Conservation (phyloP, 2,329 filamentous ascomycete genomes). For the Alternaria sp. region DNA sequence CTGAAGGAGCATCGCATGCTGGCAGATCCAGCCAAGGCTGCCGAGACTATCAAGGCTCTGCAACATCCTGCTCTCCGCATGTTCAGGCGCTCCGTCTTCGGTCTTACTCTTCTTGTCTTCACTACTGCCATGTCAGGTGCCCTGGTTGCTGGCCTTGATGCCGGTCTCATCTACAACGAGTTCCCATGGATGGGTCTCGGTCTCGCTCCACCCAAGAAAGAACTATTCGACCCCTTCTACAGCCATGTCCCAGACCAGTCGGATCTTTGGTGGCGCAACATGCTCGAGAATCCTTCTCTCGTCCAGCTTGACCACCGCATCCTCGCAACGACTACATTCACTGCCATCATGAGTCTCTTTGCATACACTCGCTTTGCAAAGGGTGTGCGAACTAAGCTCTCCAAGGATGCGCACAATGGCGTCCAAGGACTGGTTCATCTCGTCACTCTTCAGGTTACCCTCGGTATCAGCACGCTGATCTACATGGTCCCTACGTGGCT, state of each 20-base stretch:
- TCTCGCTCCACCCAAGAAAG: conserved; percentile 78
- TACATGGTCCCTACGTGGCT: conserved; percentile 92
- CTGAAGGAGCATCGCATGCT: conserved; percentile 79
- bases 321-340: conserved; percentile 88
- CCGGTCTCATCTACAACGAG: conserved; percentile 97
- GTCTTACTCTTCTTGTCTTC: conserved; percentile 79
- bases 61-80: conserved; percentile 69
- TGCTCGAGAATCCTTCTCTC: conserved; percentile 94
- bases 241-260: conserved; percentile 77
- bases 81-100: conserved; percentile 77
- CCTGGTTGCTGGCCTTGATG: conserved; percentile 92
- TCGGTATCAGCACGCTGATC: conserved; percentile 90
- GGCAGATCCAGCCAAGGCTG: conserved; percentile 69
- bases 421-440: conserved; percentile 83
- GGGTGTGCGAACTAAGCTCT: conserved; percentile 66
- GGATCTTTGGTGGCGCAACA: conserved; percentile 96
- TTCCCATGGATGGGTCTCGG: conserved; percentile 94
- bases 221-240: conserved; percentile 89
- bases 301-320: conserved; percentile 97
- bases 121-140: conserved; percentile 91
- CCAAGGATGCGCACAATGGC: conserved; percentile 71
- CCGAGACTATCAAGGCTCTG: conserved; percentile 68
- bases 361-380: conserved; percentile 77
- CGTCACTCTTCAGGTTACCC: conserved; percentile 78
- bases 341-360: conserved; percentile 78